Percentiles rank a stretch among this genome's conserved stretches.
These are phyloP conservation scores for Vanrija pseudolonga DNA, from an alignment of 1,284 basidiomycete genomes.

Conservation along the genomic window DNA sequence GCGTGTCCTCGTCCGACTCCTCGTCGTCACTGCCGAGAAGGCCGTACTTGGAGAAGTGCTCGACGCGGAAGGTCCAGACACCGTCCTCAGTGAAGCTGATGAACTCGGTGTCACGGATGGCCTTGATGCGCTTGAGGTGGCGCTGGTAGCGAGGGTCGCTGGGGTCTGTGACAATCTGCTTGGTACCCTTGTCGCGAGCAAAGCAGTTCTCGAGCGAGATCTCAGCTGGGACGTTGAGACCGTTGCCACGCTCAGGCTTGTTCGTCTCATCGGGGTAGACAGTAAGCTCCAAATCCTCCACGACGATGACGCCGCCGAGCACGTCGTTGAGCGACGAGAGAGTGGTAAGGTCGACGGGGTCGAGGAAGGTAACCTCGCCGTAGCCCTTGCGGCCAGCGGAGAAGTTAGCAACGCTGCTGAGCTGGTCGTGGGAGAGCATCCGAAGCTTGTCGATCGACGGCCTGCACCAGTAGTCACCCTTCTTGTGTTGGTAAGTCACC, in stretches of 20 bases:
- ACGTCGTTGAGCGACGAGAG: conserved; percentile 75
- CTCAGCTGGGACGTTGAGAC: conserved; percentile 81
- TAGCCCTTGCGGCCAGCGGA: conserved; percentile 85
- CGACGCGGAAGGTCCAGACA: conserved; percentile 89
- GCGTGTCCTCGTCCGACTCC: conserved; percentile 25
- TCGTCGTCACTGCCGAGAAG: conserved; percentile 43
- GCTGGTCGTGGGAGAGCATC: conserved; percentile 61
- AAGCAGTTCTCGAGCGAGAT: conserved; percentile 81
- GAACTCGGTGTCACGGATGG: conserved; percentile 81
- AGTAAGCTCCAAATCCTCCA: conserved; percentile 85
- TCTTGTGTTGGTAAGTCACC: conserved; percentile 52
- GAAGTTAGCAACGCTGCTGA: conserved; percentile 67
- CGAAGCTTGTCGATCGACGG: conserved; percentile 71
- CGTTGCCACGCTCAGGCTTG: conserved; percentile 73
- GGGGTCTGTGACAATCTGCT: conserved; percentile 83
- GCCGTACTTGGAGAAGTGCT: conserved; percentile 67
- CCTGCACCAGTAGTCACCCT: conserved; percentile 85
- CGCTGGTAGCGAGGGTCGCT: conserved; percentile 67
- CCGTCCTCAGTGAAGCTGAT: conserved; percentile 74
- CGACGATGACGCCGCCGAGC: conserved; percentile 80
- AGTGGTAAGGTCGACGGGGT: conserved; percentile 87
- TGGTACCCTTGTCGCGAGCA: conserved; percentile 85
- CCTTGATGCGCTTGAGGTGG: conserved; percentile 78
- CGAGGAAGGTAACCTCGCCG: conserved; percentile 84
- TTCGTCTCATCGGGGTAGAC: conserved; percentile 89